Evolutionary conservation across 106 monocot genomes (phyloP).

Genomic region (Apostasia ramifera): DNA sequence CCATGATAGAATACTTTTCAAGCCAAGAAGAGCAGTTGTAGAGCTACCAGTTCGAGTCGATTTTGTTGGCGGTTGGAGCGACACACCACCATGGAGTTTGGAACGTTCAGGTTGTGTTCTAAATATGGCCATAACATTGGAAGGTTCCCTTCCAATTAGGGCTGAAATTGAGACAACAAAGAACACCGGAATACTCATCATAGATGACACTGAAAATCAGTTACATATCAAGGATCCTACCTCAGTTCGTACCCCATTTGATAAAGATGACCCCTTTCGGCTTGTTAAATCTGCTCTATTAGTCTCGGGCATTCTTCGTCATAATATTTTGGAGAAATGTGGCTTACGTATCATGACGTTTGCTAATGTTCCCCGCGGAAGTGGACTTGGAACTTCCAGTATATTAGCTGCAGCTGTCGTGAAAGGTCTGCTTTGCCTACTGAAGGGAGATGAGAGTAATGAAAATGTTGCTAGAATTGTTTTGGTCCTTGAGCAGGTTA

Average conservation of each 20-base stretch:
- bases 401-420: conserved; percentile 95
- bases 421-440: conserved; percentile 76
- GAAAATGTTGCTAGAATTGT: conserved; percentile 91
- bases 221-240: conserved; percentile 55
- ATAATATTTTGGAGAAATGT: conserved; percentile 24
- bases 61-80: conserved; percentile 98
- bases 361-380: conserved; percentile 88
- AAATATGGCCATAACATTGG: conserved; percentile 85
- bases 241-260: conserved; percentile 56
- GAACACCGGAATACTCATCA: conserved; percentile 45
- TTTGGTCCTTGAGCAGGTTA: conserved; percentile 79
- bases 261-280: conserved; percentile 66
- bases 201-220: conserved; percentile 56
- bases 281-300: conserved; percentile 88
- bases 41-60: conserved; percentile 88
- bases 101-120: conserved; percentile 91
- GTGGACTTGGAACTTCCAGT: conserved; percentile 95
- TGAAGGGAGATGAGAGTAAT: conserved; percentile 80
- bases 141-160: conserved; percentile 60
- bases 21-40: conserved; percentile 35
- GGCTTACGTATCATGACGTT: conserved; percentile 73
- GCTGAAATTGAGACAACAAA: conserved; percentile 53
- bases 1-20: conserved; percentile 8
- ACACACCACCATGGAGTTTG: conserved; percentile 98
- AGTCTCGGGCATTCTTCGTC: conserved; percentile 50